A percentile compares a stretch with the other conserved stretches of the same genome.
Conservation (phyloP, 2,329 filamentous ascomycete species). For the Cytospora piceicola region DNA sequence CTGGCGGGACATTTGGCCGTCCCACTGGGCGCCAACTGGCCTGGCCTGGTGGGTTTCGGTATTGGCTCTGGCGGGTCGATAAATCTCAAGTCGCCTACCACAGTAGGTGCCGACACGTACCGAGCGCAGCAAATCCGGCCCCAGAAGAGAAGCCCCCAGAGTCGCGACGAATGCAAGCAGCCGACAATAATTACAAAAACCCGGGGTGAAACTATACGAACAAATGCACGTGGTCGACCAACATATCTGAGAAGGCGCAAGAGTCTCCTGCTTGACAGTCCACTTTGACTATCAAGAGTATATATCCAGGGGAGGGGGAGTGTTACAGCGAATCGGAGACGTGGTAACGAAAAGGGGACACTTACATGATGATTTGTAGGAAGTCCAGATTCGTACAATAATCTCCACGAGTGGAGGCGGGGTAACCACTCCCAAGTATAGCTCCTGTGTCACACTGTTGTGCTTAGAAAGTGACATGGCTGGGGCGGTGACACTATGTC, state of each 20-base stretch:
- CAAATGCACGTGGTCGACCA: background rate
- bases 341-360: too few relatives aligned
- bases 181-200: background rate
- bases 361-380: background rate
- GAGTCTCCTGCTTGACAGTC: background rate
- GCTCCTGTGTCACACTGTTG: background rate
- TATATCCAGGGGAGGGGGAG: background rate
- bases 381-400: background rate
- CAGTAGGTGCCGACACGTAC: background rate
- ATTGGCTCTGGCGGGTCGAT: background rate
- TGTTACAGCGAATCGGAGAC: background rate
- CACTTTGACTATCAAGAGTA: background rate
- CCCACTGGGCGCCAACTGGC: background rate
- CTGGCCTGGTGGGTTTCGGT: background rate
- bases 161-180: constrained; percentile 7
- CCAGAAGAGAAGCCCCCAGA: background rate
- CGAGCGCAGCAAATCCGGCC: background rate
- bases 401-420: background rate
- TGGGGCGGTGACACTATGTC: background rate
- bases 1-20: background rate
- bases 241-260: background rate
- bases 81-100: background rate
- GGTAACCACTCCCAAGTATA: background rate
- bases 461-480: background rate
- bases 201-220: background rate